Base-by-base conservation (phyloP, 2,329 filamentous ascomycete genomes). In the Colletotrichum kahawae region DNA sequence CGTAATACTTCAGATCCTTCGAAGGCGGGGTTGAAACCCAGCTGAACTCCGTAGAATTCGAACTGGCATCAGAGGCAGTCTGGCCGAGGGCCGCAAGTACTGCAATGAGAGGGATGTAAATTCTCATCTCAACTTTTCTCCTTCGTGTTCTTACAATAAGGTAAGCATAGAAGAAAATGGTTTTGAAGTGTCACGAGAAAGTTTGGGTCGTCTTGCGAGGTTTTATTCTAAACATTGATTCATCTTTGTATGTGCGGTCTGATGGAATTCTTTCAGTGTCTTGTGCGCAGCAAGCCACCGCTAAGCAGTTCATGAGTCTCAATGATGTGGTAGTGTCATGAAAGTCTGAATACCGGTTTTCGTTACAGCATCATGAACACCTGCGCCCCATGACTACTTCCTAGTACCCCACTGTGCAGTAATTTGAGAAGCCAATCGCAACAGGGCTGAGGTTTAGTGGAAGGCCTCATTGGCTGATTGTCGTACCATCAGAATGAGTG, bases 11-110 rank as follows among this genome's bases (percentile, higher is more conserved):
- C 33, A 88, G 79, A 29, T 82, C 76, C 24, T 73, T 60, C 6
- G 81, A 82, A 3, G 86, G 84, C 6, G 70, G 79, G 64, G 87
- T 77, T 24, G 69, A 43, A 1, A 74, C 29, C 85, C 85, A 87
- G 74, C 84, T 76, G 72, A 86, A 86, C n/a, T 14, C 3, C 12
- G 16, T 43, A 68, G 27, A 10, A 54, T 34, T n/a, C 0, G 1
- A 48, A n/a, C 5, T 9, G 43, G 5, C 0, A 12, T 48, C 51
- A 3, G 12, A 68, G 13, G 10, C 24, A 18, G 33, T 54, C 14
- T 60, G 66, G 18, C 21, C n/a, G 2, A 68, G 34, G 54, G 51
- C 34, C 51, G 4, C 9, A 3, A 60, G 7, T 9, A 54, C 38
- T 34, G 33, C 66, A 10, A 54, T 5, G 0, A 68, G 13, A 14